Percentiles rank a stretch among this genome's conserved stretches.
Conservation (phyloP, 2,329 filamentous ascomycete species). For the Basipetospora sp. region DNA sequence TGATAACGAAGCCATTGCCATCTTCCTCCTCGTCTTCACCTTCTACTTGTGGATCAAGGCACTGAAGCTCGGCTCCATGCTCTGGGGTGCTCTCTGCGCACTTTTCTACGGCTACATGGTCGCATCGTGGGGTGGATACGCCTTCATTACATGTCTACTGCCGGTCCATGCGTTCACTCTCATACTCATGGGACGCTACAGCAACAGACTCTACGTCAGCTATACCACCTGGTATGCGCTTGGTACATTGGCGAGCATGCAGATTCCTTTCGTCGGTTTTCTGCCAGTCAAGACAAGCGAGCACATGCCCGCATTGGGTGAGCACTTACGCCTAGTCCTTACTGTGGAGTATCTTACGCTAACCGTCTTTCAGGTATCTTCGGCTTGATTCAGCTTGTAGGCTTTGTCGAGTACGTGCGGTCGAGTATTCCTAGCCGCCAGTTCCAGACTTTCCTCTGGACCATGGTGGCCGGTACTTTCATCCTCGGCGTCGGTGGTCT, state of each 20-base stretch:
- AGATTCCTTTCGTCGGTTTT: conserved; percentile 97
- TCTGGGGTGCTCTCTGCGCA: conserved; percentile 89
- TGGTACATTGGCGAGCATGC: conserved; percentile 93
- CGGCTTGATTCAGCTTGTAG: conserved; percentile 84
- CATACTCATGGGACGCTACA: conserved; percentile 93
- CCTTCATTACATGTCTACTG: conserved; percentile 96
- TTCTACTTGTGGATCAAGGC: conserved; percentile 99
- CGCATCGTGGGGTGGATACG: conserved; percentile 97
- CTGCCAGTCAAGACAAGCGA: conserved; percentile 91
- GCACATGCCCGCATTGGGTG: conserved; percentile 92
- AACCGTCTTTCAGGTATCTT: conserved; percentile 55
- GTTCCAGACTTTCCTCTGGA: conserved; percentile 77
- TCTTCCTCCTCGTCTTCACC: conserved; percentile 95
- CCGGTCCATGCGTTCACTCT: conserved; percentile 88
- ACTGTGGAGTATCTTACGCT: background rate
- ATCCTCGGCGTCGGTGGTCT: conserved; percentile 57
- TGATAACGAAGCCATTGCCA: conserved; percentile 98
- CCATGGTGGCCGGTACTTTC: conserved; percentile 61
- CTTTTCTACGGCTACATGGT: conserved; percentile 99
- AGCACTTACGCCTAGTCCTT: conserved; percentile 13
- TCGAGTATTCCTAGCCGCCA: conserved; percentile 81
- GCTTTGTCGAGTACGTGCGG: conserved; percentile 79
- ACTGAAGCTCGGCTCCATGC: conserved; percentile 85
- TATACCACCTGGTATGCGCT: conserved; percentile 98
- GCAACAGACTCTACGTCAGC: conserved; percentile 81